Base-by-base conservation (phyloP, 2,329 filamentous ascomycete species). In the Fusarium subglutinans region DNA sequence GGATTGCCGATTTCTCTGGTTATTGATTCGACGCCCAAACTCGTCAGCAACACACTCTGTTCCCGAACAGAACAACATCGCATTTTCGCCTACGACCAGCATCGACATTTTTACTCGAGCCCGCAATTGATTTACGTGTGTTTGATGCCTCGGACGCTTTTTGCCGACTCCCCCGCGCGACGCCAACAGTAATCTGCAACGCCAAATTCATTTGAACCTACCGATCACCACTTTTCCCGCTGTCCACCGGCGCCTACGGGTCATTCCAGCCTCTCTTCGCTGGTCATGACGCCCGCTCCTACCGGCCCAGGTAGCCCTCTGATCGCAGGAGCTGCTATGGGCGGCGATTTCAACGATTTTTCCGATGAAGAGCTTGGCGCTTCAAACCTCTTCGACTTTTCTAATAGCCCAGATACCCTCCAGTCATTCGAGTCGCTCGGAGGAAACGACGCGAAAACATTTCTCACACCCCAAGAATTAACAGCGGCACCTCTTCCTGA, bases 401-500 rank as follows among this genome's bases (percentile, higher is more conserved):
- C 81, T 70, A 81, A 80, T 60, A 83, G 81, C 77, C 80, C 81
- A 63, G 82, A 84, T 73, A 81, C 80, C 26, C 77, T 84, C 38
- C 81, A 83, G 58, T 79, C 78, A 65, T 72, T 83, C 60, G 77
- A 80, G 50, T 73, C 78, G 26, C 79, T 82, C 30, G 77, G 79
- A 66, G 74, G 75, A 57, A 75, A 70, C 64, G 78, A 81, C 33
- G 76, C 78, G 20, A 81, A 82, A 69, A 70, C 72, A 43, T 82
- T 80, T 43, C 69, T 83, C 37, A 79, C 80, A 44, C 79, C 81
- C 12, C 79, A 81, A 65, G 79, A 82, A 44, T 77, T 82, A 45
- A 76, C 82, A 22, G 75, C 79, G 26, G 82, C 82, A 22, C 83
- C 83, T n/a, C 83, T 84, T 51, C 84, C 82, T 57, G 82, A 83